A percentile compares a stretch with the other conserved stretches of the same genome.
These are phyloP conservation scores for Orbilia quercus DNA, from an alignment of 2,329 filamentous ascomycete genomes.

Conservation along the genomic window DNA sequence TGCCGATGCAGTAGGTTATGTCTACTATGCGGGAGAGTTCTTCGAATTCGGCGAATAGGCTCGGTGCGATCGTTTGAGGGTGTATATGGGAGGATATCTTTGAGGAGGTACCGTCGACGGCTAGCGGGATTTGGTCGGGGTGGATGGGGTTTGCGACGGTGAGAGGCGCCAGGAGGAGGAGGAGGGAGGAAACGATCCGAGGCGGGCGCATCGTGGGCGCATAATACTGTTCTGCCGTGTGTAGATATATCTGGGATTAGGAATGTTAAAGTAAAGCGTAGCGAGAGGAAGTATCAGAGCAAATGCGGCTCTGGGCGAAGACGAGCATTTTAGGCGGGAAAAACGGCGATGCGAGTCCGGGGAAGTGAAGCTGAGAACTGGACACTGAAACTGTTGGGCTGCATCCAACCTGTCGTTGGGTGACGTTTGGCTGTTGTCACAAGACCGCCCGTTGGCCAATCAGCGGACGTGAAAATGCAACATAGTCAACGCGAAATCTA, in stretches of 20 bases:
- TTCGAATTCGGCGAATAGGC: conserved; percentile 74
- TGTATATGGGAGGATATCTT: conserved; percentile 33
- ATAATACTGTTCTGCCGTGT: too few relatives aligned
- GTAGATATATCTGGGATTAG: too few relatives aligned
- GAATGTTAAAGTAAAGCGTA: not conserved
- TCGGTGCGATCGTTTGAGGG: conserved; percentile 17
- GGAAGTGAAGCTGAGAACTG: not conserved
- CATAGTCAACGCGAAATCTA: conserved; percentile 3
- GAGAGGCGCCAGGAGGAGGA: not conserved
- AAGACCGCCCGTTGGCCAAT: conserved; percentile 1
- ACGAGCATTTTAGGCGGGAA: conserved; percentile 1
- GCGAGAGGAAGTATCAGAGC: conserved; percentile 14
- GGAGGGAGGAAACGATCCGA: not conserved
- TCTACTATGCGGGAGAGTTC: conserved; percentile 91
- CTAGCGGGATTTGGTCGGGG: conserved; percentile 26
- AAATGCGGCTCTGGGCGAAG: conserved; percentile 4
- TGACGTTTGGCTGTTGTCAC: conserved; percentile 14
- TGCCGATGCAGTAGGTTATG: conserved; percentile 81
- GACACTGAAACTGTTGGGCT: not conserved
- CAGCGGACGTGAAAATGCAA: conserved; percentile 1
- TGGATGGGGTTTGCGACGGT: conserved; percentile 38
- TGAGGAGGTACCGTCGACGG: conserved; percentile 52
- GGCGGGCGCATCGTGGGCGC: conserved; percentile 3
- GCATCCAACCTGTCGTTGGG: conserved; percentile 12
- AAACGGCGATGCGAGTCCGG: not conserved